Evolutionary conservation across 2,329 filamentous ascomycete species (phyloP), one percentile per base, ranked within the genome.

Genomic region (Cytospora piceicola): DNA sequence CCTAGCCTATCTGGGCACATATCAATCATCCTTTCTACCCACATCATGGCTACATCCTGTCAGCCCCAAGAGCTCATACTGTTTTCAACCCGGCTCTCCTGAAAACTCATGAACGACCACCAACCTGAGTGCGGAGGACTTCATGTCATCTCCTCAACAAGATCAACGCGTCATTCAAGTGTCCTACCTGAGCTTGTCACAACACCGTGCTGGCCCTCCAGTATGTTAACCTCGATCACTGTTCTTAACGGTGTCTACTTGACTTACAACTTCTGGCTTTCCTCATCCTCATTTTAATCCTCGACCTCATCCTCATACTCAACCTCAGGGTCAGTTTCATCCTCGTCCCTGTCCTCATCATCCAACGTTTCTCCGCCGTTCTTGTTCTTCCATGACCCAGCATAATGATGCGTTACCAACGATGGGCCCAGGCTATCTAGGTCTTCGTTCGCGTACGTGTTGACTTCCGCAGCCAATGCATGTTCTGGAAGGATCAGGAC

Each of bases 371-470:
- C 58, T n/a, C 63, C 58, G 15, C 58, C 52, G 20, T 65, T 39
- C 2, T 42, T 36, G 17, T 65, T 65, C 58, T 65, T 65, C 58
- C 63, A 65, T 9, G 52, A 27, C 15, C 63, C 58, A 15, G 52
- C 39, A 53, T 65, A 65, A 42, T 65, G 58, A 46, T 61, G 63
- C 3, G n/a, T 39, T 2, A 65, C 58, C 20, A 58, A 36, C 2
- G 53, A 51, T 15, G 39, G 39, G n/a, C 53, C 60, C 24, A 55
- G 8, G 4, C 60, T 62, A 14, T 70, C n/a, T 12, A 20, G 24
- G 0, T 68, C 57, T 14, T 42, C 36, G 29, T 67, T 62, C 9
- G 56, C 51, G 39, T 72, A 73, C 4, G 15, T 56, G 22, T 72
- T 72, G 36, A 63, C 49, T 3, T 57, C 61, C 9, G 64, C 29